Evolutionary conservation across 2,329 filamentous ascomycete species (phyloP), one percentile per base, ranked within the genome.

Genomic region (Fusarium equiseti): DNA sequence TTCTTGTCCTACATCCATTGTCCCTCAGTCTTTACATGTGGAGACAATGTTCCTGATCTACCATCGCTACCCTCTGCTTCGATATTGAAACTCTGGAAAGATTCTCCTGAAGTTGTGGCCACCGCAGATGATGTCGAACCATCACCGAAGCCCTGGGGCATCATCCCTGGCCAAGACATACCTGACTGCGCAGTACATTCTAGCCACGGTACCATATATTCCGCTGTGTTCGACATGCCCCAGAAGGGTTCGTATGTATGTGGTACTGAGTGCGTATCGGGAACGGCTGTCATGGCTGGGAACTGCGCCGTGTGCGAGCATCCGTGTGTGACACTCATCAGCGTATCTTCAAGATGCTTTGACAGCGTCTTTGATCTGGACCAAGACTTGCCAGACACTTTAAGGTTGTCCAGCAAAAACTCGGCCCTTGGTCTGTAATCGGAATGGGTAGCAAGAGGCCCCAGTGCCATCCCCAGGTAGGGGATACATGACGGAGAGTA

Each of bases 401-500:
- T 43, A 10, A 76, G 42, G 11, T 68, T 49, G 16, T 51, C 55
- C 22, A 50, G 56, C 15, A 76, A 31, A 16, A 73, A 66, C 5
- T 38, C 24, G 42, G 70, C 49, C 38, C 60, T 73, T 18, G 52
- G 50, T 31, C 15, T 59, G 24, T 74, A 44, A 22, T 61, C 18
- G 0, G 45, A 54, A 9, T 27, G 43, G 5, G 45, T 26, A 4
- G 63, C 24, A 26, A 76, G 50, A 31, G 69, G 57, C 12, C 59
- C 24, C 2, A 45, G 53, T 8, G 62, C 71, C 40, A 50, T 59
- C 40, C 66, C 55, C 12, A 76, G 50, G 6, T 72, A 65, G n/a
- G 64, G 45, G 9, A 73, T 59, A 22, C 72, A 76, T 2, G 74
- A 68, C 3, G 74, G 74, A 11, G 74, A 76, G 24, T 72, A 27